phyloP scores from a whole-genome alignment of 352 stramenopile species.

The Elongisporangium undulatum region DNA sequence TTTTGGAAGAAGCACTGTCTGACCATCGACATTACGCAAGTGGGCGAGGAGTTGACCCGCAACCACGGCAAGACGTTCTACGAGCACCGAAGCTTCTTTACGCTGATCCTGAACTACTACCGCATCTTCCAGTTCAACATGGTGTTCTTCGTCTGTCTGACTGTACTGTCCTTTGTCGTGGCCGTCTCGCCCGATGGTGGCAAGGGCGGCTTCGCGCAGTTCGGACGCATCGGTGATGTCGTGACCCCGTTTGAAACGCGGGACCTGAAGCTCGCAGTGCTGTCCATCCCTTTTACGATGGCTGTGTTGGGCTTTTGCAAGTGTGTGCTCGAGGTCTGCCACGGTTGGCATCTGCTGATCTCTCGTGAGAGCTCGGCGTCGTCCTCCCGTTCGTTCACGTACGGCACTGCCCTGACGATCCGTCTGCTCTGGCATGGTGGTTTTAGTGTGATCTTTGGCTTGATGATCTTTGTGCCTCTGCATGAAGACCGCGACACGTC shows the following conservation, averaged over 20 bases:
- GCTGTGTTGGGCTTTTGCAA: conserved; percentile 50
- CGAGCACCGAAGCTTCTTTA: conserved; percentile 69
- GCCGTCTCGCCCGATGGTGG: conserved; percentile 56
- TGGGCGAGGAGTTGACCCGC: conserved; percentile 42
- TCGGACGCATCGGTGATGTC: conserved; percentile 43
- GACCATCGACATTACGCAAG: conserved; percentile 34
- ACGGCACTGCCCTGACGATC: conserved; percentile 39
- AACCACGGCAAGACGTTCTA: conserved; percentile 80
- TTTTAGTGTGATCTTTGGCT: conserved; percentile 47
- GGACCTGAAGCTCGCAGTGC: conserved; percentile 48
- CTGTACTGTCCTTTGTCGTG: conserved; percentile 48
- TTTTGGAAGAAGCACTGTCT: conserved; percentile 74
- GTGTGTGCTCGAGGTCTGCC: conserved; percentile 55
- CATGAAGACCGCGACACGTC: conserved; percentile 38
- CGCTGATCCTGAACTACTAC: conserved; percentile 74
- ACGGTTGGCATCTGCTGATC: conserved; percentile 59
- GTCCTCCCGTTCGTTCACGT: conserved; percentile 57
- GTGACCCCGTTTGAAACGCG: conserved; percentile 47
- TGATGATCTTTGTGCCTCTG: conserved; percentile 62
- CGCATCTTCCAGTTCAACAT: conserved; percentile 84
- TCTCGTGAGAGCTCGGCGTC: conserved; percentile 39
- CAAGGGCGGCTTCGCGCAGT: conserved; percentile 50
- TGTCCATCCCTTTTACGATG: conserved; percentile 45
- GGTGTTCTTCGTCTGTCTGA: conserved; percentile 58
- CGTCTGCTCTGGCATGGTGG: conserved; percentile 59